Base-by-base conservation (phyloP, 169 alveolate genomes). In the Sarcocystis neurona region DNA sequence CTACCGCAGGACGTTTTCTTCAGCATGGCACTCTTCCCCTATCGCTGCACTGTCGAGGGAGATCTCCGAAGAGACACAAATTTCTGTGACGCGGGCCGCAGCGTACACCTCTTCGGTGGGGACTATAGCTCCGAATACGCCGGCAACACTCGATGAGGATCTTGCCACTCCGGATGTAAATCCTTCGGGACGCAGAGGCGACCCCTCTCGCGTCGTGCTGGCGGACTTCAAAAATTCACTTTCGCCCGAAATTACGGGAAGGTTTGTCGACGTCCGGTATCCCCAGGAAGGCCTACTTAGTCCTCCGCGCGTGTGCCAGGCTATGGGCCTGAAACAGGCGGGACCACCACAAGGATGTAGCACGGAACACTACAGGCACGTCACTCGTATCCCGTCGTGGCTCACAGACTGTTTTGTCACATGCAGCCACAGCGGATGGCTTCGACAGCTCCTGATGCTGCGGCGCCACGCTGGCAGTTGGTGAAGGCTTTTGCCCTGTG, bases 251-350 rank as follows among this genome's bases (percentile, higher is more conserved):
- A 12, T 72, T 4, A 39, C 82, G 10, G 82, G 82, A 3, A 72
- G 43, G 20, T 72, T 27, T 56, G 58, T 72, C n/a, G 82, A 72
- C 56, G 82, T 72, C 41, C 41, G 43, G 58, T 0, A 39, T 32
- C 82, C 82, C 41, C 34, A 72, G 58, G 43, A 72, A 44, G 82
- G 82, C 5, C 46, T 27, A 15, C 82, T 72, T 18, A 56, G 43
- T 44, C 82, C 82, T 5, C 87, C 91, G 0, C 87, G 91, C 5
- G 91, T 87, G 32, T 87, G 91, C 82, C 91, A 87, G 58, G 80
- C 68, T 74, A 58, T 87, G 87, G 91, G 91, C 27, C 27, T 77
- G 30, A 53, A 79, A 32, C 44, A 60, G 48, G 70, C 47, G 1
- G 91, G 91, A 1, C 91, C 91, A 4, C 87, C 82, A 12, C 82